Evolutionary conservation across 179 eudicot species (phyloP).

Genomic region (Sideroxylon spinosum): DNA sequence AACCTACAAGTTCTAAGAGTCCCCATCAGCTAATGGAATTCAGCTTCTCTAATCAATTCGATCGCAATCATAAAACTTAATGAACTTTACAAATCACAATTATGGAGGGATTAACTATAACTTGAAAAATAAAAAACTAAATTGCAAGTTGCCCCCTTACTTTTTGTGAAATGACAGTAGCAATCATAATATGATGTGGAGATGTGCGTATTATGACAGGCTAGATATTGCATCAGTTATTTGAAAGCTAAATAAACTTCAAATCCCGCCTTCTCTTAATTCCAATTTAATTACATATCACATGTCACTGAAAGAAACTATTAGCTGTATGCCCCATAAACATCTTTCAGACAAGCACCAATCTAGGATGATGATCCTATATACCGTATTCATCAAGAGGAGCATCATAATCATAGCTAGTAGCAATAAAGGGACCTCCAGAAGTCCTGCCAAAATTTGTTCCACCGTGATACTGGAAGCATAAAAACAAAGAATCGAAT

Average conservation of each 20-base stretch:
- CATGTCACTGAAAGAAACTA: not conserved
- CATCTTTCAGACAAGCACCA: not conserved
- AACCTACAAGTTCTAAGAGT: not conserved
- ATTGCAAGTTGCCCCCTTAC: constrained; percentile 3
- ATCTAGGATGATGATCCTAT: not conserved
- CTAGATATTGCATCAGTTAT: not conserved
- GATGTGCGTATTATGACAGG: not conserved
- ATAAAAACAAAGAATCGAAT: constrained; percentile 2
- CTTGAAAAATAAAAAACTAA: not conserved
- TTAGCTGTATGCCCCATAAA: not conserved
- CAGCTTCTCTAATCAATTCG: not conserved
- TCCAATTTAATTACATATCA: not conserved
- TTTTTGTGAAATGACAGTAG: not conserved
- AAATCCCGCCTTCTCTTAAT: not conserved
- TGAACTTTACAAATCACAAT: not conserved
- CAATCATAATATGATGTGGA: constrained; percentile 3
- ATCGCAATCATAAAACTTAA: not conserved
- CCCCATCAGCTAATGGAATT: not conserved
- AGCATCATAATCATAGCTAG: constrained; percentile 97
- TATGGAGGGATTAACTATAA: not conserved
- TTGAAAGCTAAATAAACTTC: not conserved
- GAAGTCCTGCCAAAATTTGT: constrained; percentile 95
- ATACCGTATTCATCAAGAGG: constrained; percentile 95
- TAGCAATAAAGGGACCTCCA: constrained; percentile 96
- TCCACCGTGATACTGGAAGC: constrained; percentile 89